A percentile compares a stretch with the other conserved stretches of the same genome.
Evolutionary conservation across 495 filamentous ascomycete species (phyloP).

Genomic region (Elasticomyces elasticus): DNA sequence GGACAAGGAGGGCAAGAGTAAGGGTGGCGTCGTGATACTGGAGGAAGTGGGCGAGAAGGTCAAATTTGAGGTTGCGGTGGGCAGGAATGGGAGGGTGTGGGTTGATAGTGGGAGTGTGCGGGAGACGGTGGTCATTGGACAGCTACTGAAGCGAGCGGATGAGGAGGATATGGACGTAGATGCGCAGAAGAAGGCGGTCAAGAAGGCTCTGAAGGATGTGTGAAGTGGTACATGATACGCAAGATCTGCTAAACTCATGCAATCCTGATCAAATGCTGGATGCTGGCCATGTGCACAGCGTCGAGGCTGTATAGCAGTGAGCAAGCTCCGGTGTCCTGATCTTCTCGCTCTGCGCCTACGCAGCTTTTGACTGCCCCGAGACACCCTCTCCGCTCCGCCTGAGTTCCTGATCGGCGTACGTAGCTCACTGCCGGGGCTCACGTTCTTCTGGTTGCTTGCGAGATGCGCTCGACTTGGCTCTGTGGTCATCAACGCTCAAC

Average conservation of each 20-base stretch:
- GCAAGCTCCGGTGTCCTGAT: too few species aligned
- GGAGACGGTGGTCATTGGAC: constrained; percentile 67
- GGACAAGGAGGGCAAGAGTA: constrained; percentile 42
- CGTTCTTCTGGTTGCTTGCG: too few species aligned
- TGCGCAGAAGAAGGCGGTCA: constrained; percentile 73
- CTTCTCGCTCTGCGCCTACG: too few species aligned
- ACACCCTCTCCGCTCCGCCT: too few species aligned
- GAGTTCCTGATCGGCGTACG: too few species aligned
- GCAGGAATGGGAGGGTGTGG: constrained; percentile 90
- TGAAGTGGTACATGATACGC: too few species aligned
- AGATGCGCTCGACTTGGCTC: neutral
- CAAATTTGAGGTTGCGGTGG: constrained; percentile 86
- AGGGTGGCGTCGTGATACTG: constrained; percentile 56
- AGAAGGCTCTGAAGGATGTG: constrained; percentile 46
- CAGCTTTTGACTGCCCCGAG: too few species aligned
- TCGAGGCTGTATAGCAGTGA: too few species aligned
- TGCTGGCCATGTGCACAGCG: too few species aligned
- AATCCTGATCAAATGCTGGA: neutral
- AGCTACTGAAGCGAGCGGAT: constrained; percentile 68
- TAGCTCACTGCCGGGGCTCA: too few species aligned
- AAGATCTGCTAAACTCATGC: too few species aligned
- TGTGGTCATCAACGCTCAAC: neutral
- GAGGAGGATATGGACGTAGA: constrained; percentile 52
- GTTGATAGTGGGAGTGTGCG: constrained; percentile 59
- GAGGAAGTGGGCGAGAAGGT: constrained; percentile 75